Evolutionary conservation across 73 alveolate species (phyloP), one percentile per base, ranked within the genome.

Genomic region (Breviolum minutum): DNA sequence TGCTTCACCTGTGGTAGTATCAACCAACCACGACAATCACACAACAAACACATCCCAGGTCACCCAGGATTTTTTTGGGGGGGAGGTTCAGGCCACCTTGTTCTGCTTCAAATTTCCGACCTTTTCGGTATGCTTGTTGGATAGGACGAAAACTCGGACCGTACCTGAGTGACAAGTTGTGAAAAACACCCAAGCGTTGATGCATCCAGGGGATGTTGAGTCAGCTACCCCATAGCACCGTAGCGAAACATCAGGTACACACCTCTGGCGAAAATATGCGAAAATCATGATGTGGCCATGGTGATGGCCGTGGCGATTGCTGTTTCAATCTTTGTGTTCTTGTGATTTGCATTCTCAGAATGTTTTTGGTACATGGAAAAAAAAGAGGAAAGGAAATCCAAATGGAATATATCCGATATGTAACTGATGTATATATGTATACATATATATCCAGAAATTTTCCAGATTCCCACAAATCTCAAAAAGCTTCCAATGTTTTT

Each of bases 101-200:
- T 74, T 70, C 87, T 40, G 97, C 97, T 74, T 90, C 88, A 60
- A 8, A 73, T 20, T 80, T 63, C 63, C 73, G 81, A 11, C 97
- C 97, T 63, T 90, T 87, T 76, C 97, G 61, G 88, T 73, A 90
- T 6, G 13, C 97, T 70, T 90, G 88, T 61, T 90, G 97, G 63
- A 90, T 26, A 3, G 97, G 97, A 27, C 97, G 97, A 61, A 90
- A 90, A 87, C 97, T 90, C 24, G 97, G 97, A 24, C 97, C 97
- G 17, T 90, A 90, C 97, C 97, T 90, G 16, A 27, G 80, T 32
- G 8, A n/a, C 14, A 71, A 9, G 17, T 22, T 2, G 77, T 17
- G 77, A 4, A 22, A 14, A 22, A 66, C 74, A 66, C 74, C 74
- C 17, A 66, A 17, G 74, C 11, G n/a, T n/a, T n/a, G 63, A 77